Evolutionary conservation across 306 rosid genomes (phyloP).

Genomic region (Crataegus laevigata): DNA sequence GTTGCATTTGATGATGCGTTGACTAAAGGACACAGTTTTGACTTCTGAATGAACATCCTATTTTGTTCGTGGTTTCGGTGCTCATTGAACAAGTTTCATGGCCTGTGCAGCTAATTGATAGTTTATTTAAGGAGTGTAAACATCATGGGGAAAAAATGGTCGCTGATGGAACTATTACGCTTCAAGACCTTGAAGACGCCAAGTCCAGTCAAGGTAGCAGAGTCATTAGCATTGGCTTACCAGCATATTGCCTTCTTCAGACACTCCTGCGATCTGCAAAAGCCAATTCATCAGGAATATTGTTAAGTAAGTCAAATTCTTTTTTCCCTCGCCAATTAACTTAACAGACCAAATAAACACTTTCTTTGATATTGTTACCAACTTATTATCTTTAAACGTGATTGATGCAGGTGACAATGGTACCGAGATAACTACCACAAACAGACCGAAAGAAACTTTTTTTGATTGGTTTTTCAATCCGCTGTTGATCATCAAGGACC

Average conservation of each 20-base stretch:
- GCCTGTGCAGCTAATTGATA: slow-evolving; percentile 50
- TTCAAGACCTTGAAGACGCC: slow-evolving; percentile 65
- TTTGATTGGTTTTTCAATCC: slow-evolving; percentile 93
- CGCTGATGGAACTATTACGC: slow-evolving; percentile 65
- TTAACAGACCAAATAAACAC: neutral
- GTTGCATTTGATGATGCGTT: no score
- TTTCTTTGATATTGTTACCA: neutral
- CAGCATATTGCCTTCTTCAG: slow-evolving; percentile 74
- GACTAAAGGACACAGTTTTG: no score
- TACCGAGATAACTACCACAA: slow-evolving; percentile 65
- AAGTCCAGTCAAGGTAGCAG: slow-evolving; percentile 58
- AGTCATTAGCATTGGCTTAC: slow-evolving; percentile 73
- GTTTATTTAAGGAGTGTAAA: slow-evolving; percentile 54
- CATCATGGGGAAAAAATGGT: slow-evolving; percentile 53
- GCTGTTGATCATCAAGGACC: slow-evolving; percentile 78
- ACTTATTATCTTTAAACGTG: neutral
- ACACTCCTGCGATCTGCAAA: slow-evolving; percentile 73
- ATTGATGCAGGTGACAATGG: slow-evolving; percentile 46
- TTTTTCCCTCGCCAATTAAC: neutral
- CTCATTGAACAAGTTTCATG: slow-evolving; percentile 21
- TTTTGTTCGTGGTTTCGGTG: slow-evolving; percentile 2
- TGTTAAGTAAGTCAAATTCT: slow-evolving; percentile 49
- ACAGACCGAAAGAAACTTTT: slow-evolving; percentile 67
- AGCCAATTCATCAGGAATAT: slow-evolving; percentile 49
- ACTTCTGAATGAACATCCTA: neutral